A percentile compares a stretch with the other conserved stretches of the same genome.
Evolutionary conservation across 1,139 yeast genomes (phyloP).

Genomic region (Schwanniomyces etchellsii): DNA sequence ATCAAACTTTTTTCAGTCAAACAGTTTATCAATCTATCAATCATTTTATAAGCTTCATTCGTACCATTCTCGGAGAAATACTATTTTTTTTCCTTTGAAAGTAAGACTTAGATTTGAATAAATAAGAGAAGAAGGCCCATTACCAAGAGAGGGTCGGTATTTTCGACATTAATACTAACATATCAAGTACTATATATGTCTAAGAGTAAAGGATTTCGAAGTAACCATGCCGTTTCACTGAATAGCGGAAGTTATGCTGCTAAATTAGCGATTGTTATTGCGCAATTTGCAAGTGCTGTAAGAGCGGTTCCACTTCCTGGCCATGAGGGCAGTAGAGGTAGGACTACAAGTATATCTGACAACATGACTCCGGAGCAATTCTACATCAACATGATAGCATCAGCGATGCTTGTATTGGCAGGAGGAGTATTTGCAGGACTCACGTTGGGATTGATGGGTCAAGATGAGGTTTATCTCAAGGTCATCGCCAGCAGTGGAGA

Average conservation of each 20-base stretch:
- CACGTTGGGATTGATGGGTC: conserved; percentile 95
- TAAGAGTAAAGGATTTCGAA: conserved; percentile 9
- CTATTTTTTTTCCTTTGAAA: conserved; percentile 1
- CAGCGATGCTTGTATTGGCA: conserved; percentile 65
- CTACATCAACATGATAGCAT: conserved; percentile 51
- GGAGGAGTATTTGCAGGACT: conserved; percentile 98
- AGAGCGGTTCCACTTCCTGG: conserved; percentile 20
- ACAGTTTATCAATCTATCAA: no score
- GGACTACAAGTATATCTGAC: conserved; percentile 9
- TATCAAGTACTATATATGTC: not conserved
- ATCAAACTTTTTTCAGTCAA: no score
- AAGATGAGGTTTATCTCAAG: conserved; percentile 84
- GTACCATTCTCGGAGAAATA: not conserved
- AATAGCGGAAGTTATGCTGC: conserved; percentile 15
- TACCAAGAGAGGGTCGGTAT: no score
- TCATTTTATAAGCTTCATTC: not conserved
- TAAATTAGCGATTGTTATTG: conserved; percentile 13
- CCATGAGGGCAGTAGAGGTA: conserved; percentile 6
- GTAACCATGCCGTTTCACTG: conserved; percentile 19
- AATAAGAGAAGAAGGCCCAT: not conserved
- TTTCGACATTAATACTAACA: not conserved
- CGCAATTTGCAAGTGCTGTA: conserved; percentile 23
- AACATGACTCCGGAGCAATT: conserved; percentile 38
- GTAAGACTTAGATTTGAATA: not conserved
- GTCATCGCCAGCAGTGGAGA: conserved; percentile 63